phyloP scores from a whole-genome alignment of 2,329 filamentous ascomycete species.

The Calonectria ilicicola region DNA sequence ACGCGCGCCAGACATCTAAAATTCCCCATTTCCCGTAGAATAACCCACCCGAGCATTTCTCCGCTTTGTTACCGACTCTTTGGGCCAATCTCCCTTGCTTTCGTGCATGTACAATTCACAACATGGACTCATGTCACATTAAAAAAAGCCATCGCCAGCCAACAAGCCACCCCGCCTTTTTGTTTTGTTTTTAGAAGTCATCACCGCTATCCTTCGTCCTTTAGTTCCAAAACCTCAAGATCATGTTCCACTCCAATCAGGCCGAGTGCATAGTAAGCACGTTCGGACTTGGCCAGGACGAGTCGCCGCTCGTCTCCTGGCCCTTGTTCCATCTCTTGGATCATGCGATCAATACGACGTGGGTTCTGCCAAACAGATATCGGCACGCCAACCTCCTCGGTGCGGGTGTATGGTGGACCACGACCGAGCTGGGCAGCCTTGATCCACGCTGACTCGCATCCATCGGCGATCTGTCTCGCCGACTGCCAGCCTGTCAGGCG shows the following conservation, averaged over 20 bases:
- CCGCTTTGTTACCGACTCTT: not conserved
- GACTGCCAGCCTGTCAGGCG: constrained; percentile 90
- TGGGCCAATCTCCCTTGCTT: not conserved
- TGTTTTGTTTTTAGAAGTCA: not conserved
- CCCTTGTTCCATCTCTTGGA: constrained; percentile 57
- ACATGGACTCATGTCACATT: constrained; percentile 17
- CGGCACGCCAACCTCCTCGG: constrained; percentile 52
- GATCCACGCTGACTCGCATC: constrained; percentile 87
- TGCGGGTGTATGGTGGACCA: constrained; percentile 78
- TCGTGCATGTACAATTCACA: not conserved
- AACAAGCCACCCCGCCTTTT: not conserved
- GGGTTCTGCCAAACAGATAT: constrained; percentile 61
- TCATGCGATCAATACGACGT: constrained; percentile 63
- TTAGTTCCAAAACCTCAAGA: constrained; percentile 71
- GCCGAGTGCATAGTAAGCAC: constrained; percentile 82
- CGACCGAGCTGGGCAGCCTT: constrained; percentile 78
- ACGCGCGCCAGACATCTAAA: constrained; percentile 25
- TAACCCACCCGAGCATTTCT: not conserved
- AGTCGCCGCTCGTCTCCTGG: constrained; percentile 59
- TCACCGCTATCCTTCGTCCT: constrained; percentile 49
- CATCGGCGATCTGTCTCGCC: constrained; percentile 82
- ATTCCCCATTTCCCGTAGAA: not conserved
- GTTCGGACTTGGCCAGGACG: constrained; percentile 71
- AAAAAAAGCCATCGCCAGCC: not conserved
- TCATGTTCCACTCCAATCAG: constrained; percentile 83